Evolutionary conservation across 1,284 basidiomycete genomes (phyloP).

Genomic region (Anthracocystis setariae): DNA sequence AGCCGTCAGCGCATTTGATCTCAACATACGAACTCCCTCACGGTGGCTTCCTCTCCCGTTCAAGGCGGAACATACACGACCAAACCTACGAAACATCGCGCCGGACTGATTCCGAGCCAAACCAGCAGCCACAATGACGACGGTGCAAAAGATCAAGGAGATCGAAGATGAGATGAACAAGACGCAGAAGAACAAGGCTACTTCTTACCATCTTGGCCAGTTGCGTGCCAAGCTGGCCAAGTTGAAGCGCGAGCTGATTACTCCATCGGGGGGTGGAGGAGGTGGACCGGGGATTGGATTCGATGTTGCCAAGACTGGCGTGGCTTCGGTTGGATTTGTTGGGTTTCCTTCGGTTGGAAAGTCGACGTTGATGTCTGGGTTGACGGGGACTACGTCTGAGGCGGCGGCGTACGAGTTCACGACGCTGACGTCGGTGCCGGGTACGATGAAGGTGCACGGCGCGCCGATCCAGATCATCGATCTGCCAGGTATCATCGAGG

Average conservation of each 20-base stretch:
- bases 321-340: constrained; percentile 82
- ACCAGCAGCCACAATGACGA: constrained; percentile 40
- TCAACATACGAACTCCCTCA: neutral
- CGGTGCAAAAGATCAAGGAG: constrained; percentile 66
- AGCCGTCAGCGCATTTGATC: neutral
- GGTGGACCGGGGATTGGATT: constrained; percentile 76
- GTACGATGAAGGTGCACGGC: constrained; percentile 88
- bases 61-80: neutral
- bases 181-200: constrained; percentile 93
- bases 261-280: constrained; percentile 81
- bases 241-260: constrained; percentile 90
- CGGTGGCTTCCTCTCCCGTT: neutral
- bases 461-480: constrained; percentile 80
- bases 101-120: constrained; percentile 38
- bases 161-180: constrained; percentile 67
- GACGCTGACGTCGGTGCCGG: constrained; percentile 79
- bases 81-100: neutral
- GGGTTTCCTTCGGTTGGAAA: constrained; percentile 72
- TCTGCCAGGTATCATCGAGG: constrained; percentile 94
- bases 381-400: constrained; percentile 97
- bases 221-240: constrained; percentile 99
- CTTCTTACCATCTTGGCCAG: constrained; percentile 86
- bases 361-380: constrained; percentile 93
- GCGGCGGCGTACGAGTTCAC: constrained; percentile 99
- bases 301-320: constrained; percentile 96